A percentile compares a stretch with the other conserved stretches of the same genome.
Evolutionary conservation across 179 eudicot genomes (phyloP).

Genomic region (Amaranthus tricolor): DNA sequence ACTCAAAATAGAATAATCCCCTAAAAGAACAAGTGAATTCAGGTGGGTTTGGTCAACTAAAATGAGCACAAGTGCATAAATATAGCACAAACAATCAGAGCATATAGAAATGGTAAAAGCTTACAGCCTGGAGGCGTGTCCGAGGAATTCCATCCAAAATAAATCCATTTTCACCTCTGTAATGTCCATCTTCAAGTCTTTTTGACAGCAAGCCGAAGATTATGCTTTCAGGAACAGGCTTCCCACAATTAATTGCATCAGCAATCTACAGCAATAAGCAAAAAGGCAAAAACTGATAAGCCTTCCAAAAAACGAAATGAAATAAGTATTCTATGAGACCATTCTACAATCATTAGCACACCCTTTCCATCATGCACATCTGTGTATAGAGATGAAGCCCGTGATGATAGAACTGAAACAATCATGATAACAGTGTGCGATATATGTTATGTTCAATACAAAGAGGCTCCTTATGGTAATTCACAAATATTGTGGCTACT

Average conservation of each 20-base stretch:
- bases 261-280: conserved; percentile 48
- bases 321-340: too few relatives aligned
- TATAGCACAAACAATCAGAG: not conserved
- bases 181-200: conserved; percentile 75
- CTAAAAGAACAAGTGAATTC: not conserved
- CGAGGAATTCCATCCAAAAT: conserved; percentile 93
- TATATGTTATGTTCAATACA: too few relatives aligned
- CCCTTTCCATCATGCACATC: not conserved
- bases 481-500: not conserved
- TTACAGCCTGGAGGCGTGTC: conserved; percentile 80
- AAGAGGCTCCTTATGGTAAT: not conserved
- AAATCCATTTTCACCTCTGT: conserved; percentile 85
- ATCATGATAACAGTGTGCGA: not conserved
- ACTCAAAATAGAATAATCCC: not conserved
- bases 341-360: not conserved
- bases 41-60: too few relatives aligned
- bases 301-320: too few relatives aligned
- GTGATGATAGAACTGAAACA: too few relatives aligned
- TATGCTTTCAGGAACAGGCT: conserved; percentile 85
- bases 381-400: not conserved
- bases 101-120: conserved; percentile 16
- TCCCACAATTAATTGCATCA: conserved; percentile 62
- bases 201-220: conserved; percentile 81
- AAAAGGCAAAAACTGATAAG: not conserved
- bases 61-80: not conserved